phyloP scores from a whole-genome alignment of 352 stramenopile genomes.

The Phytophthora quininea region DNA sequence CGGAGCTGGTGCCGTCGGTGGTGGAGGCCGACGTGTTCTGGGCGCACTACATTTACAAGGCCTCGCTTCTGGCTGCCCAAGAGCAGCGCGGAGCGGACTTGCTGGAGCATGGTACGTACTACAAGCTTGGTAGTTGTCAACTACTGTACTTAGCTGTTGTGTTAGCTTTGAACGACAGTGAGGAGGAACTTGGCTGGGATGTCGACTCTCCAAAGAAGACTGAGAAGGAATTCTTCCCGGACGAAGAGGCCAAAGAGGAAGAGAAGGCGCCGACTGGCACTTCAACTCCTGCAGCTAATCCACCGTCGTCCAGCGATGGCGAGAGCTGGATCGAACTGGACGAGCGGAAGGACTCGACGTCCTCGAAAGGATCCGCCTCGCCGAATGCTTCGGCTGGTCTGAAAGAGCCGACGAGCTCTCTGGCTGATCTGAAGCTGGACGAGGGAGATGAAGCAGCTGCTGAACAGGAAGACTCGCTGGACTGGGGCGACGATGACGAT shows the following conservation, averaged over 20 bases:
- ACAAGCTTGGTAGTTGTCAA: background rate
- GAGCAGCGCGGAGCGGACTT: constrained; percentile 68
- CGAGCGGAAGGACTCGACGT: constrained; percentile 66
- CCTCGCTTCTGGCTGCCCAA: constrained; percentile 67
- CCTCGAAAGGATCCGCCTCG: constrained; percentile 60
- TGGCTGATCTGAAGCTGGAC: constrained; percentile 39
- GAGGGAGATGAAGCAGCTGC: constrained; percentile 34
- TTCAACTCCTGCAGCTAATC: constrained; percentile 11
- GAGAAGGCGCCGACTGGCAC: constrained; percentile 16
- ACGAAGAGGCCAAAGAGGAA: constrained; percentile 54
- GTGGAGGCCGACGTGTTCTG: constrained; percentile 65
- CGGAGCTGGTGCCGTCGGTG: constrained; percentile 60
- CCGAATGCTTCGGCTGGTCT: constrained; percentile 42
- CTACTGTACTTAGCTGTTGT: background rate
- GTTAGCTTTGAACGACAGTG: constrained; percentile 60
- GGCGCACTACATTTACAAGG: constrained; percentile 80
- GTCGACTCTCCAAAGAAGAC: constrained; percentile 59
- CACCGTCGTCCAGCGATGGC: constrained; percentile 53
- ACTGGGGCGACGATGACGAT: constrained; percentile 73
- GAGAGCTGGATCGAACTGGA: constrained; percentile 76
- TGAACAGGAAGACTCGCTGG: constrained; percentile 50
- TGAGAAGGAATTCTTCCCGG: constrained; percentile 44
- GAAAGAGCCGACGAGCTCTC: constrained; percentile 32
- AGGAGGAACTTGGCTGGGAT: constrained; percentile 77
- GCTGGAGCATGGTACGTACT: constrained; percentile 59